Evolutionary conservation across 805 yeast genomes (phyloP).

Genomic region (Tetrapisispora fleetii): DNA sequence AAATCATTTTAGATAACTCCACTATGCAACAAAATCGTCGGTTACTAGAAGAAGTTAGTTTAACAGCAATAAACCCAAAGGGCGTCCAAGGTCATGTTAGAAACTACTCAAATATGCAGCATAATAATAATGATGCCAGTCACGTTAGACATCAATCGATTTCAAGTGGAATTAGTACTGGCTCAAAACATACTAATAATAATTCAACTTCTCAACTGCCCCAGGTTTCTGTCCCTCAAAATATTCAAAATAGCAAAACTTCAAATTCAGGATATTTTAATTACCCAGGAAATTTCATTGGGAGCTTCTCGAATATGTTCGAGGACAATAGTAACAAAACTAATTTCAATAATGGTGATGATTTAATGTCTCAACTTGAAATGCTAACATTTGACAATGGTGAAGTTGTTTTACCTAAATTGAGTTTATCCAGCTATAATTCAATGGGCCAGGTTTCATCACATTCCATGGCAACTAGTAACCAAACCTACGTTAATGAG

Average conservation of each 20-base stretch:
- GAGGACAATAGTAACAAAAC: constrained; percentile 4
- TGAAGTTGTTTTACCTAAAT: constrained; percentile 24
- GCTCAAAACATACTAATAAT: constrained; percentile 20
- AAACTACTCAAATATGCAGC: constrained; percentile 13
- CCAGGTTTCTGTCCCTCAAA: neutral
- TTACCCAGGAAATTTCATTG: constrained; percentile 29
- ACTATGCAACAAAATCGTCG: constrained; percentile 72
- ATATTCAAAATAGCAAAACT: neutral
- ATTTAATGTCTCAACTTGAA: constrained; percentile 23
- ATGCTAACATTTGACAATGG: constrained; percentile 20
- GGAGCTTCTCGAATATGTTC: constrained; percentile 17
- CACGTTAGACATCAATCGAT: constrained; percentile 26
- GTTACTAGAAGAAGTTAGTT: constrained; percentile 85
- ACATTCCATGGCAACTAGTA: neutral
- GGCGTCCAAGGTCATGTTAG: neutral
- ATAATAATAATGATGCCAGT: constrained; percentile 14
- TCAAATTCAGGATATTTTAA: constrained; percentile 12
- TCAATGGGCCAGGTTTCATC: neutral
- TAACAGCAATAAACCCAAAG: constrained; percentile 19
- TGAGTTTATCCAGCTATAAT: constrained; percentile 21
- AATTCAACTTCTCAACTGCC: constrained; percentile 1
- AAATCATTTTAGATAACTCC: constrained; percentile 49
- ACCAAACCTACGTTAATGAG: neutral
- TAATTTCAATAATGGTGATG: constrained; percentile 15
- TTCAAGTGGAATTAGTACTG: constrained; percentile 24